Percentiles rank a stretch among this genome's conserved stretches.
Conservation (phyloP, 768 basidiomycete genomes). For the Amanita rubescens region DNA sequence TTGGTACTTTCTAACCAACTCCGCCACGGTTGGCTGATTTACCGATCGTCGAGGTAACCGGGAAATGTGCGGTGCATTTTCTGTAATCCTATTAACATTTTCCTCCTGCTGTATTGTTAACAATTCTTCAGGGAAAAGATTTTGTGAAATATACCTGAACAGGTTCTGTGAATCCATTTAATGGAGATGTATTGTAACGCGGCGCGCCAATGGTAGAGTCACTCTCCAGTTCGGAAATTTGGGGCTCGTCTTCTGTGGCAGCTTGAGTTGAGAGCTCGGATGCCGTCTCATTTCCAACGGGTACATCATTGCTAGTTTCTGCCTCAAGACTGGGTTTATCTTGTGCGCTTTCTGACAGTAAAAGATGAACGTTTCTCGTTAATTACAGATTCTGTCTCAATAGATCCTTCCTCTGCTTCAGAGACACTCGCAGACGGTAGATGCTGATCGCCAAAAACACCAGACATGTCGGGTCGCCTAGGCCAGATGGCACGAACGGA, state of each 20-base stretch:
- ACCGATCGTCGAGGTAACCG: slow-evolving; percentile 48
- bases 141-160: not conserved
- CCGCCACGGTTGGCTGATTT: slow-evolving; percentile 67
- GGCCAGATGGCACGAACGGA: slow-evolving; percentile 73
- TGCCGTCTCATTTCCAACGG: not conserved
- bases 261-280: not conserved
- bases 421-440: slow-evolving; percentile 61
- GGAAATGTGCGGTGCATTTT: not conserved
- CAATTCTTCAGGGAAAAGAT: not conserved
- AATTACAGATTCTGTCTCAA: slow-evolving; percentile 39
- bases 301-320: not conserved
- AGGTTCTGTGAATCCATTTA: slow-evolving; percentile 3
- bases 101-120: not conserved
- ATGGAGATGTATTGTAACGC: slow-evolving; percentile 22
- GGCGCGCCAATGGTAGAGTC: slow-evolving; percentile 78
- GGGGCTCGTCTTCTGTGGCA: not conserved
- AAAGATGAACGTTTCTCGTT: slow-evolving; percentile 25
- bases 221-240: slow-evolving; percentile 63
- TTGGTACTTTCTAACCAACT: slow-evolving; percentile 78
- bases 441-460: slow-evolving; percentile 45
- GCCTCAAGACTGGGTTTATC: not conserved
- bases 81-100: not conserved
- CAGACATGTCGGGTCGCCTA: slow-evolving; percentile 46
- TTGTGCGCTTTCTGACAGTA: not conserved
- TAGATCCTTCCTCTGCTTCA: slow-evolving; percentile 60